A percentile compares a stretch with the other conserved stretches of the same genome.
phyloP scores from a whole-genome alignment of 345 rosid genomes.

The Populus ilicifolia region DNA sequence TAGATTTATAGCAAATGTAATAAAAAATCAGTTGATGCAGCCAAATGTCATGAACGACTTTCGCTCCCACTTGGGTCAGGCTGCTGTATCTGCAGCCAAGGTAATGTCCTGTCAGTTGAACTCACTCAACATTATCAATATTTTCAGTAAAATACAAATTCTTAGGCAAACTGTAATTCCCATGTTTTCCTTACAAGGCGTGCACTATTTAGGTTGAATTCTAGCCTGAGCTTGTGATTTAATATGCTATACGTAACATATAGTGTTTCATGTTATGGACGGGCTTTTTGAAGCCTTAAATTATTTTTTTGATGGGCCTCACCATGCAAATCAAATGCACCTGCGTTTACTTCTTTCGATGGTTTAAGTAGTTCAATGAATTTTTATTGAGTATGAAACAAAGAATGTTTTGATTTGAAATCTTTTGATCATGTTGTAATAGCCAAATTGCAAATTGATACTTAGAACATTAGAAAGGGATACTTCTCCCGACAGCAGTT shows the following conservation, averaged over 20 bases:
- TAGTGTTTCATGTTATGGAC: no score
- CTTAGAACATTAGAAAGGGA: no score
- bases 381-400: no score
- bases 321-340: not conserved
- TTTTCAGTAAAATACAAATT: not conserved
- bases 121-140: not conserved
- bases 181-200: not conserved
- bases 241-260: no score
- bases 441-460: not conserved
- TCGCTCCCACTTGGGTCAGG: conserved; percentile 68
- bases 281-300: not conserved
- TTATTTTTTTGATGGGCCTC: not conserved
- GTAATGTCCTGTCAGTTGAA: conserved; percentile 33
- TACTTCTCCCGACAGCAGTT: not conserved
- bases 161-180: no score
- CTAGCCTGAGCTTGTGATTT: not conserved
- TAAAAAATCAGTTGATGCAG: conserved; percentile 46
- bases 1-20: conserved; percentile 23
- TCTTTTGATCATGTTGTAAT: not conserved
- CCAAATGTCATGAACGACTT: conserved; percentile 70
- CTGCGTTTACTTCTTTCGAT: not conserved
- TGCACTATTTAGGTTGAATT: not conserved
- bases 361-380: not conserved
- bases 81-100: conserved; percentile 93
- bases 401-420: not conserved